These are phyloP conservation scores for Suillus subaureus DNA, from an alignment of 768 basidiomycete genomes.

Conservation along the genomic window DNA sequence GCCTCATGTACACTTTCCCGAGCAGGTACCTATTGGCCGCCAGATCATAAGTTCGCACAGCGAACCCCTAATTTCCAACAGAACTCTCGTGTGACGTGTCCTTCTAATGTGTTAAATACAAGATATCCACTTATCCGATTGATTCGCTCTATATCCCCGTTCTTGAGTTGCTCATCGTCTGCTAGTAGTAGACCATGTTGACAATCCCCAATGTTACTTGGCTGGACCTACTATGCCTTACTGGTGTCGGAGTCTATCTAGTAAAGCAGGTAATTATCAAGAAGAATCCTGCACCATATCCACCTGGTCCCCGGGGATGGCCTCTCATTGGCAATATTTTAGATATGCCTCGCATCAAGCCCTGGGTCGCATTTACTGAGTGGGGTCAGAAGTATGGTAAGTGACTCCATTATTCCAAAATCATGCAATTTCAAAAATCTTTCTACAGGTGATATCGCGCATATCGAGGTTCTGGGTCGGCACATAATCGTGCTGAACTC, in stretches of 20 bases:
- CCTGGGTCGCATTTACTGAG: conserved; percentile 38
- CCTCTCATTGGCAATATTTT: conserved; percentile 40
- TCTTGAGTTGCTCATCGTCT: neutral
- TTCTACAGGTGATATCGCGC: no score
- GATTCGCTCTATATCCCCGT: no score
- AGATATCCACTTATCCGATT: no score
- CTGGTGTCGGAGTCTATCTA: conserved; percentile 13
- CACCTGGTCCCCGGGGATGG: neutral
- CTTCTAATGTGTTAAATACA: no score
- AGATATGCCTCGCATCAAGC: conserved; percentile 42
- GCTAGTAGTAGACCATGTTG: conserved; percentile 20
- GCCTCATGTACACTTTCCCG: no score
- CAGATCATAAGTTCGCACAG: no score
- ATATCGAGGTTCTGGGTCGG: no score
- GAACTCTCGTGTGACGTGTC: no score
- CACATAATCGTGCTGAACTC: no score
- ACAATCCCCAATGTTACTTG: conserved; percentile 22
- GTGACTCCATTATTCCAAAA: neutral
- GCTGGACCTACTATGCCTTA: conserved; percentile 30
- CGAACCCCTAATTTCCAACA: no score
- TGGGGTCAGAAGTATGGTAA: conserved; percentile 43
- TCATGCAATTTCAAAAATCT: no score
- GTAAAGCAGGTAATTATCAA: conserved; percentile 24
- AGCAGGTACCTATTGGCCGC: no score
- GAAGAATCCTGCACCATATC: neutral